Evolutionary conservation across 2,329 filamentous ascomycete species (phyloP), one percentile per base, ranked within the genome.

Genomic region (Diplocarpon rosae): DNA sequence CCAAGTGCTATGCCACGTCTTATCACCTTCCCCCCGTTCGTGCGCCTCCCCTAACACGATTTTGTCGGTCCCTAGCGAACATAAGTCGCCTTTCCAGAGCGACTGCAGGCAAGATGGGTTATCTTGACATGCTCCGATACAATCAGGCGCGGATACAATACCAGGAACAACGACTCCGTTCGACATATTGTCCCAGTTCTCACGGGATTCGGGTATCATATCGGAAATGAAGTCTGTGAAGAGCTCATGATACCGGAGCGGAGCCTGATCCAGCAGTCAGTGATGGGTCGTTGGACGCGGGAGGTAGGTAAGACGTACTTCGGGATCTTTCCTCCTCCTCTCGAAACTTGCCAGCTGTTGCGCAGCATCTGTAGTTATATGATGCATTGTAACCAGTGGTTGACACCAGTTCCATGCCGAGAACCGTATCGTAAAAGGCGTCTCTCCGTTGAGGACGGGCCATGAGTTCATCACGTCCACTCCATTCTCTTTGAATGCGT

Each of bases 401-500:
- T 73, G 66, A 48, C 73, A 76, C 71, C 72, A 76, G 48, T 74
- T 20, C 28, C 42, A 2, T 65, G 52, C 28, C 66, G 57, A 56
- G 40, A 63, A 76, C 2, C 69, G 68, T 20, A 76, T 56, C 12
- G 68, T 71, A 35, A 61, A 67, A 5, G 70, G 70, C 53, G 71
- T 73, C 53, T 76, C 73, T 44, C 72, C 71, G 50, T 75, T 74
- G 54, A 76, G 67, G 34, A 69, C 69, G 1, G 73, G 73, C 66
- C 69, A 75, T 62, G 64, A 62, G 43, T 72, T 61, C 20, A 61
- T 2, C 49, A 48, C 15, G 16, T 37, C 48, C 3, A 69, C 54
- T 0, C 62, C 62, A 7, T 68, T 67, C 37, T 75, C 67, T 42
- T 69, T 63, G 39, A 76, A 52, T 3, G 68, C 69, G 38, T 65